phyloP scores from a whole-genome alignment of 139 green algal genomes.

The Parachlorella kessleri region DNA sequence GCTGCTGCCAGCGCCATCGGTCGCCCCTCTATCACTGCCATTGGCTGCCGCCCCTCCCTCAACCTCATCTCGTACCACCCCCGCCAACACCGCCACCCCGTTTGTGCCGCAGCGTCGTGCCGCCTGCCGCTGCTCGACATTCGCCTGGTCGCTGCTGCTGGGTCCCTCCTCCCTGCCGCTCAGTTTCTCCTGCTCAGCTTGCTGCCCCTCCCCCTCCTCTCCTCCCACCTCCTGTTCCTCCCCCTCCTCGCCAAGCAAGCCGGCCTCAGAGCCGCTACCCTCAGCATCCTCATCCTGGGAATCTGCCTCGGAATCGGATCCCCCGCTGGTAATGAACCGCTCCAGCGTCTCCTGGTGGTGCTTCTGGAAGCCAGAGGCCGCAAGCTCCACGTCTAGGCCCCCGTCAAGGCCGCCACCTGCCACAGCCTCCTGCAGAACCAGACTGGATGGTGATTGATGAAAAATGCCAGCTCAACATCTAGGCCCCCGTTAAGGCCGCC shows the following conservation, averaged over 20 bases:
- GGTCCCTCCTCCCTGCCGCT: conserved; percentile 5
- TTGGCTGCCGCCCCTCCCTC: background rate
- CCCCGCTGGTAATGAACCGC: conserved; percentile 7
- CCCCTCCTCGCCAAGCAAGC: too few relatives aligned
- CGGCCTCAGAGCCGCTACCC: too few relatives aligned
- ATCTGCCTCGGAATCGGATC: conserved; percentile 13
- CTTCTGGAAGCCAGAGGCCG: conserved; percentile 57
- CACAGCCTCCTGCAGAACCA: background rate
- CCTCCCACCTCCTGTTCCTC: background rate
- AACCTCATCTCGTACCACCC: background rate
- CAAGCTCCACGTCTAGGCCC: background rate
- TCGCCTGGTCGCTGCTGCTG: background rate
- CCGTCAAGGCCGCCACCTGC: background rate
- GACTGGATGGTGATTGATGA: too few relatives aligned
- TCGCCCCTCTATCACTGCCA: background rate
- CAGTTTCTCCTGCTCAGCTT: too few relatives aligned
- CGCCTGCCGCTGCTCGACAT: too few relatives aligned
- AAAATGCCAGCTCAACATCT: background rate
- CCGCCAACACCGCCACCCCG: background rate
- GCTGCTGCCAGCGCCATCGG: too few relatives aligned
- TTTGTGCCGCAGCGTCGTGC: too few relatives aligned
- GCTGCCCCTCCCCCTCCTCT: too few relatives aligned
- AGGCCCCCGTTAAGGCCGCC: background rate
- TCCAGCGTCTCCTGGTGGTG: conserved; percentile 58
- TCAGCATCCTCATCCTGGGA: conserved; percentile 5